Evolutionary conservation across 805 yeast genomes (phyloP).

Genomic region (Ogataea corticis): DNA sequence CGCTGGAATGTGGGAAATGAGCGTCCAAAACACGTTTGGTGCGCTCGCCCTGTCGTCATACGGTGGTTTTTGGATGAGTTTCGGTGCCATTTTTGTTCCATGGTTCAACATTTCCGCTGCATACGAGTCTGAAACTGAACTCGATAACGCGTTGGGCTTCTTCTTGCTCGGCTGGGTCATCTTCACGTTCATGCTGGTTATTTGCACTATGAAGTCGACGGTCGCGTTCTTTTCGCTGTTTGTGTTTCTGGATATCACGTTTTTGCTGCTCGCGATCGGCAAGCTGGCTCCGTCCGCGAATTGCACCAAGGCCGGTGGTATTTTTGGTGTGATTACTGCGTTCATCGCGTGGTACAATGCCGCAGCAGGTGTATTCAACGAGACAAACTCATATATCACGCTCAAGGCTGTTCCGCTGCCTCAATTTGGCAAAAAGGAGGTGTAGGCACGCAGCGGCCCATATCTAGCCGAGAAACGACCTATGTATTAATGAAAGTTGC

Average conservation of each 20-base stretch:
- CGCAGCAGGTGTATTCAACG: slow-evolving; percentile 65
- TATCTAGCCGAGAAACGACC: too few species aligned
- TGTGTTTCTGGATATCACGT: slow-evolving; percentile 52
- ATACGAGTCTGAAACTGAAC: slow-evolving; percentile 43
- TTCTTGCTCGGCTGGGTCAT: slow-evolving; percentile 64
- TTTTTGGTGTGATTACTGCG: slow-evolving; percentile 60
- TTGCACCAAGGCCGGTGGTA: slow-evolving; percentile 58
- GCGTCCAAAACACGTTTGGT: slow-evolving; percentile 76
- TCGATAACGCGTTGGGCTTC: slow-evolving; percentile 55
- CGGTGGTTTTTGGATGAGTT: slow-evolving; percentile 79
- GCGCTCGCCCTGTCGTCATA: slow-evolving; percentile 60
- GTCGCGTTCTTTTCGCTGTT: slow-evolving; percentile 54
- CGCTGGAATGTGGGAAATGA: slow-evolving; percentile 77
- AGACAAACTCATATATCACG: slow-evolving; percentile 60
- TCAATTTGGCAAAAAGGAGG: slow-evolving; percentile 22
- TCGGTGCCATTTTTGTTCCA: slow-evolving; percentile 62
- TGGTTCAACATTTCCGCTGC: slow-evolving; percentile 59
- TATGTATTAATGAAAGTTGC: too few species aligned
- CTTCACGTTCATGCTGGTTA: slow-evolving; percentile 57
- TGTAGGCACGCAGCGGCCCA: neutral
- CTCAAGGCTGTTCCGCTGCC: slow-evolving; percentile 35
- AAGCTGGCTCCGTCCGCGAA: slow-evolving; percentile 44
- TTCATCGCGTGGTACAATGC: slow-evolving; percentile 71
- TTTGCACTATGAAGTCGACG: slow-evolving; percentile 59
- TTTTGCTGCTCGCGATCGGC: slow-evolving; percentile 52